These are phyloP conservation scores for Boletus insuetus DNA, from an alignment of 768 basidiomycete genomes.

Conservation along the genomic window DNA sequence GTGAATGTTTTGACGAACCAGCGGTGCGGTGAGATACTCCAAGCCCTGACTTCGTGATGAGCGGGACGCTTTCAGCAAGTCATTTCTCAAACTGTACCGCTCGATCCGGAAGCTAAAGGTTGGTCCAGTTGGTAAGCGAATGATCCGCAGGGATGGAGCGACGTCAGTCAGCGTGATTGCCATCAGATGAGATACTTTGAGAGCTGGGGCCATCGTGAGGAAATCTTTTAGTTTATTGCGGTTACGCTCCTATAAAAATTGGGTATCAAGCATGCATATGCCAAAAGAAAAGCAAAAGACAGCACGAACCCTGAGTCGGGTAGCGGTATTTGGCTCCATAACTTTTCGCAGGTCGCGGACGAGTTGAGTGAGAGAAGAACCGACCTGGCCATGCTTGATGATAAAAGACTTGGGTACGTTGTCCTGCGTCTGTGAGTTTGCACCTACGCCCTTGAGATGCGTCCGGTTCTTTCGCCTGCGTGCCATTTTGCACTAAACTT, in stretches of 20 bases:
- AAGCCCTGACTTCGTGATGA: slow-evolving; percentile 74
- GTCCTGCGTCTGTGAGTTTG: slow-evolving; percentile 33
- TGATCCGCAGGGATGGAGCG: slow-evolving; percentile 82
- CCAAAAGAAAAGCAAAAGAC: not conserved
- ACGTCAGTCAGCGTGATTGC: slow-evolving; percentile 87
- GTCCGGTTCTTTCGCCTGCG: slow-evolving; percentile 78
- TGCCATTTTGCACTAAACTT: slow-evolving; percentile 46
- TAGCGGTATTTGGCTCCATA: slow-evolving; percentile 98
- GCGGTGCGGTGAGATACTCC: slow-evolving; percentile 88
- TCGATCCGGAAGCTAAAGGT: slow-evolving; percentile 92
- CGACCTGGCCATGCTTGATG: slow-evolving; percentile 94
- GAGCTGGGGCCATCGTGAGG: slow-evolving; percentile 83
- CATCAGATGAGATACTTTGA: slow-evolving; percentile 89
- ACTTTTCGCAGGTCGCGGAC: slow-evolving; percentile 92
- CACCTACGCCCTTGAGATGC: slow-evolving; percentile 62
- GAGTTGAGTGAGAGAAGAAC: slow-evolving; percentile 80
- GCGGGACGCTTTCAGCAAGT: slow-evolving; percentile 64
- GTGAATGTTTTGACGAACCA: slow-evolving; percentile 51
- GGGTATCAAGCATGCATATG: slow-evolving; percentile 9
- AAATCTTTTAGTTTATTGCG: slow-evolving; percentile 93
- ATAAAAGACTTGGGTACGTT: slow-evolving; percentile 87
- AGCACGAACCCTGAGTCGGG: slow-evolving; percentile 71
- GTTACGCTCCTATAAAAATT: slow-evolving; percentile 69
- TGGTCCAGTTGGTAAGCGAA: slow-evolving; percentile 86
- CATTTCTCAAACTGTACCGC: slow-evolving; percentile 88